Conservation (phyloP, 495 filamentous ascomycete genomes). For the Aspergillus cristatus region DNA sequence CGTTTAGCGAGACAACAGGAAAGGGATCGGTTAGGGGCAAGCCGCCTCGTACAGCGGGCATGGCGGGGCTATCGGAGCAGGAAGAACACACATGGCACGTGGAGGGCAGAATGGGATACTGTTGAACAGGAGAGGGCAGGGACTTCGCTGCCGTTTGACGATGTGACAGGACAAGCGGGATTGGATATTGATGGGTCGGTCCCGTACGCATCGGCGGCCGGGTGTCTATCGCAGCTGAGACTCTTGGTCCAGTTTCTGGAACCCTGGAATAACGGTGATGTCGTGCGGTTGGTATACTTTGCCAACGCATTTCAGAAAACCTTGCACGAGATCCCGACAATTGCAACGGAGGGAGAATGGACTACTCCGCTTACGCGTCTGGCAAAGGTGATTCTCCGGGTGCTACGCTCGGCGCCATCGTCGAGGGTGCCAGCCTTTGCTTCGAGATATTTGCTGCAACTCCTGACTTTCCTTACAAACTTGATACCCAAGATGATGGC, state of each 20-base stretch:
- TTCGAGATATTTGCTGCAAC: constrained; percentile 27
- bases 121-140: constrained; percentile 19
- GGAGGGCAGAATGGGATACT: constrained; percentile 63
- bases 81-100: constrained; percentile 42
- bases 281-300: constrained; percentile 36
- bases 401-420: constrained; percentile 25
- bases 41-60: constrained; percentile 62
- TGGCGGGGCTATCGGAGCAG: constrained; percentile 75
- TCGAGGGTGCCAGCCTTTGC: constrained; percentile 11
- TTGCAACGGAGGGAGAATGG: constrained; percentile 39
- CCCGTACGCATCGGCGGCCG: constrained; percentile 39
- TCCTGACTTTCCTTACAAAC: constrained; percentile 28
- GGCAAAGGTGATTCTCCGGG: constrained; percentile 33
- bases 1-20: constrained; percentile 72
- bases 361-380: constrained; percentile 37
- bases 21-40: constrained; percentile 65
- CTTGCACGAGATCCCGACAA: constrained; percentile 25
- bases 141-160: constrained; percentile 8
- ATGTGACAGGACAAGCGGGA: constrained; percentile 8
- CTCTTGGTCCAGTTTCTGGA: constrained; percentile 43
- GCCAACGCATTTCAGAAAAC: constrained; percentile 33
- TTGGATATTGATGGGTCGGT: constrained; percentile 7
- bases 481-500: constrained; percentile 43
- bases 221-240: constrained; percentile 38
- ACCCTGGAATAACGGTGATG: constrained; percentile 27